A percentile compares a stretch with the other conserved stretches of the same genome.
phyloP scores from a whole-genome alignment of 208 protist species.

The Novymonas esmeraldas region DNA sequence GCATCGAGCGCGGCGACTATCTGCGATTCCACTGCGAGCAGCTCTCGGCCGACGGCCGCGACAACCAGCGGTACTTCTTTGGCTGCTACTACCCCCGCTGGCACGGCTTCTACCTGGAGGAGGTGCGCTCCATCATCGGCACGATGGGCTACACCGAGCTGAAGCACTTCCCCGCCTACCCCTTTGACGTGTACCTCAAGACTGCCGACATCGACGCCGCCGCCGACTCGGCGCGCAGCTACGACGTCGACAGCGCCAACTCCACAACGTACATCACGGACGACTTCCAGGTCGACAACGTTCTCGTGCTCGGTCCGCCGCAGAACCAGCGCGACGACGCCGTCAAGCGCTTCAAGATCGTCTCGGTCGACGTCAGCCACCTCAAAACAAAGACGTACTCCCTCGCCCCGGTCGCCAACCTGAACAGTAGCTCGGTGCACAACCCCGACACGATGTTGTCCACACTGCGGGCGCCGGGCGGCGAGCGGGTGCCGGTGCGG shows the following conservation, averaged over 20 bases:
- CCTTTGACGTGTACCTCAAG: conserved; percentile 82
- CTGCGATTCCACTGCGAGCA: conserved; percentile 83
- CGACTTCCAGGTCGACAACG: conserved; percentile 79
- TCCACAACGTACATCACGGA: conserved; percentile 75
- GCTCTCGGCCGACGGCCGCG: conserved; percentile 62
- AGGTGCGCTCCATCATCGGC: conserved; percentile 84
- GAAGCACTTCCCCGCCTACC: conserved; percentile 78
- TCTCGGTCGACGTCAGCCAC: conserved; percentile 69
- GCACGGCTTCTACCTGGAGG: conserved; percentile 90
- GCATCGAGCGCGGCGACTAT: conserved; percentile 81
- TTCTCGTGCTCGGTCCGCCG: conserved; percentile 68
- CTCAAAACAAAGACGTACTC: conserved; percentile 52
- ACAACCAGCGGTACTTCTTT: conserved; percentile 89
- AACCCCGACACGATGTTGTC: conserved; percentile 58
- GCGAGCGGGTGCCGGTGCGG: conserved; percentile 41
- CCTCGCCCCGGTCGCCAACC: conserved; percentile 27
- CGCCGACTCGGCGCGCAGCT: neutral
- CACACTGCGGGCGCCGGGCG: conserved; percentile 26
- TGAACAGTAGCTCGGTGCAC: conserved; percentile 26
- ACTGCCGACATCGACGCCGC: neutral
- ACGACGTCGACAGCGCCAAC: conserved; percentile 43
- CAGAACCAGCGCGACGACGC: conserved; percentile 87
- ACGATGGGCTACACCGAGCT: conserved; percentile 76
- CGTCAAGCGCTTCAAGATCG: conserved; percentile 84
- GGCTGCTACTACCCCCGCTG: conserved; percentile 91